Base-by-base conservation (phyloP, 345 rosid genomes). In the Erodium maritimum region DNA sequence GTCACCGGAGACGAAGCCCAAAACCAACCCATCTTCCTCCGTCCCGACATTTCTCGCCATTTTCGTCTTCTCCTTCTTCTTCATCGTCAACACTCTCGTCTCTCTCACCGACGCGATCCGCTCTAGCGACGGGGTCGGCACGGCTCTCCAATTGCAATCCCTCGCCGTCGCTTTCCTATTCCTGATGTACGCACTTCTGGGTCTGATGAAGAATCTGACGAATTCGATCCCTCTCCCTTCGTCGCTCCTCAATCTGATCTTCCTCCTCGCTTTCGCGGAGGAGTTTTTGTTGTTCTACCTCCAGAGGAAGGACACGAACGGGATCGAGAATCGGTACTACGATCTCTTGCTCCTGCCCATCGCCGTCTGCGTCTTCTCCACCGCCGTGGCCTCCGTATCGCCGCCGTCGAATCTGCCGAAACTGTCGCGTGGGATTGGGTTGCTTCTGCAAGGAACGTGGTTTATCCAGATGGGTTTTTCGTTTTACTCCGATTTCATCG, bases 271-370 rank as follows among this genome's bases (percentile, higher is more conserved):
- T 51, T 88, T 91, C 62, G 62, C 75, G 56, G 95, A 91, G 65
- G 98, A 91, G 69, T 88, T 91, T 45, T 65, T 86, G 60, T 60
- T 86, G 52, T 91, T 73, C 68, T 88, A 88, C 78, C 56, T 83
- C 67, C 95, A 80, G 71, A 84, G 81, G 69, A 88, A 88, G 71
- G 96, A 91, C 62, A 55, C 71, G 0, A 77, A 71, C 59, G 88
- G 85, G 33, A 78, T 82, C 34, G 88, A 82, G 80, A 82, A 82
- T 64, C 74, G 88, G 53, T 85, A 88, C 64, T 88, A 78, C 69
- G 96, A 86, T 80, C 88, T 91, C 52, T 50, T 91, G 81, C 96
- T 89, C 61, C 88, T 88, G 0, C 96, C 98, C 52, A 72, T 88
- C 63, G 58, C 74, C 23, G 57, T 80, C 24, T 88, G 93, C 66